phyloP scores from a whole-genome alignment of 164 flowering plant species.

The Macadamia integrifolia region DNA sequence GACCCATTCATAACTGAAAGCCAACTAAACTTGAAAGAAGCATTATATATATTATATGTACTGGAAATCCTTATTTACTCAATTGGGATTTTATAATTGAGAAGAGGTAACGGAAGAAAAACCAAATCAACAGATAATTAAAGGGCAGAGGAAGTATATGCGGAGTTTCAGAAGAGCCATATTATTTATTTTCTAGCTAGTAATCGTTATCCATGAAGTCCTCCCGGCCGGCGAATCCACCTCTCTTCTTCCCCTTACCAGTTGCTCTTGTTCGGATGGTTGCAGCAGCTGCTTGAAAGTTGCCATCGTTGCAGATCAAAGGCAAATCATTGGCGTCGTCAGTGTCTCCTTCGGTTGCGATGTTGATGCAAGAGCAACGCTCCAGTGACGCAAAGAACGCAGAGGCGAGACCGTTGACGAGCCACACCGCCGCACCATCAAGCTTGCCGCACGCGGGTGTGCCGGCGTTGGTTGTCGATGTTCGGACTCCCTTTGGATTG shows the following conservation, averaged over 20 bases:
- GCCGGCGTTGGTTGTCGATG: slow-evolving; percentile 24
- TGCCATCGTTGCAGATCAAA: slow-evolving; percentile 48
- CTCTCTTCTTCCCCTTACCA: slow-evolving; percentile 39
- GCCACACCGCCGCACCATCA: slow-evolving; percentile 71
- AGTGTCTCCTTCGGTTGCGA: slow-evolving; percentile 50
- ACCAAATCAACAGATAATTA: too few species aligned
- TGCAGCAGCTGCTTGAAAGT: slow-evolving; percentile 15
- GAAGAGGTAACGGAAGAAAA: too few species aligned
- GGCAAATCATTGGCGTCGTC: slow-evolving; percentile 56
- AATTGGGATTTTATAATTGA: too few species aligned
- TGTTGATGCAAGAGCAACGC: slow-evolving; percentile 65
- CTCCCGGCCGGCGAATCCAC: slow-evolving; percentile 10
- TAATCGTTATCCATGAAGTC: slow-evolving; percentile 13
- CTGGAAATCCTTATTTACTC: too few species aligned
- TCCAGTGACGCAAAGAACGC: slow-evolving; percentile 73
- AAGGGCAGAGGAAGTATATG: too few species aligned
- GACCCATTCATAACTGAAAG: too few species aligned
- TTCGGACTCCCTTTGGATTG: slow-evolving; percentile 29
- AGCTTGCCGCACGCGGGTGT: slow-evolving; percentile 35
- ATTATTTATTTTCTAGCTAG: too few species aligned
- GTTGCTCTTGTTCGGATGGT: slow-evolving; percentile 20
- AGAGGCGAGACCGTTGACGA: slow-evolving; percentile 47
- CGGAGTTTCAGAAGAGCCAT: too few species aligned
- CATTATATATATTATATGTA: too few species aligned
- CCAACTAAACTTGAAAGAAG: too few species aligned